These are phyloP conservation scores for Pythium plurisporium DNA, from an alignment of 352 stramenopile species.

Conservation along the genomic window DNA sequence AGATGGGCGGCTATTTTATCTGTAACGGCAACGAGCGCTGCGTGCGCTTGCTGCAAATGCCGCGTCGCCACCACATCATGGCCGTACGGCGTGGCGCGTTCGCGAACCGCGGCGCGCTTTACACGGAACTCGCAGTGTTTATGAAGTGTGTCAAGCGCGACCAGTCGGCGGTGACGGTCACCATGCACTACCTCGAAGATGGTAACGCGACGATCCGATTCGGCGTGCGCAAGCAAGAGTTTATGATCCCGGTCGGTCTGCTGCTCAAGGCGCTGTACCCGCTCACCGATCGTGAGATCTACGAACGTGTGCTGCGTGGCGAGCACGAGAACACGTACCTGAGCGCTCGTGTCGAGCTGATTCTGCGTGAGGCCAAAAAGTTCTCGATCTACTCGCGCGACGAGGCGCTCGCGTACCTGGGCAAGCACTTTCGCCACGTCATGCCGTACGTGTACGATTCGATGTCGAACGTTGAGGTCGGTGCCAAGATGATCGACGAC, in stretches of 20 bases:
- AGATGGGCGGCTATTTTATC: conserved; percentile 99
- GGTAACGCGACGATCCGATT: conserved; percentile 96
- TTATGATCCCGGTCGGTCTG: conserved; percentile 96
- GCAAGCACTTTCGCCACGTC: conserved; percentile 93
- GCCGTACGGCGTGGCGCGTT: conserved; percentile 97
- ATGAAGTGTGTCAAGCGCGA: conserved; percentile 97
- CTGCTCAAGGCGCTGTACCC: conserved; percentile 96
- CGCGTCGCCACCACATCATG: conserved; percentile 85
- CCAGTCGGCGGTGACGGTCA: conserved; percentile 96
- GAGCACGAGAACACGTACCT: conserved; percentile 98
- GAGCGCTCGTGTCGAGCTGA: conserved; percentile 94
- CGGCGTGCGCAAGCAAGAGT: conserved; percentile 97
- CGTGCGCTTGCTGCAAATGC: conserved; percentile 96
- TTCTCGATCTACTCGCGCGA: conserved; percentile 88
- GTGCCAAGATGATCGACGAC: conserved; percentile 87
- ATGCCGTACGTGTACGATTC: conserved; percentile 81
- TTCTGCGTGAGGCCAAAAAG: conserved; percentile 96
- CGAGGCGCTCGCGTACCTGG: conserved; percentile 92
- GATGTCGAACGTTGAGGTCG: conserved; percentile 89
- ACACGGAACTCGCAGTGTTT: conserved; percentile 96
- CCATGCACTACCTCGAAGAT: conserved; percentile 97
- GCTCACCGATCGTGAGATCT: conserved; percentile 94
- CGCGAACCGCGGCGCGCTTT: conserved; percentile 94
- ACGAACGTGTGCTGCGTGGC: conserved; percentile 93
- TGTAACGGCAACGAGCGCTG: conserved; percentile 99